Evolutionary conservation across 2,329 filamentous ascomycete genomes (phyloP), one percentile per base, ranked within the genome.

Genomic region (Alternaria sp.): DNA sequence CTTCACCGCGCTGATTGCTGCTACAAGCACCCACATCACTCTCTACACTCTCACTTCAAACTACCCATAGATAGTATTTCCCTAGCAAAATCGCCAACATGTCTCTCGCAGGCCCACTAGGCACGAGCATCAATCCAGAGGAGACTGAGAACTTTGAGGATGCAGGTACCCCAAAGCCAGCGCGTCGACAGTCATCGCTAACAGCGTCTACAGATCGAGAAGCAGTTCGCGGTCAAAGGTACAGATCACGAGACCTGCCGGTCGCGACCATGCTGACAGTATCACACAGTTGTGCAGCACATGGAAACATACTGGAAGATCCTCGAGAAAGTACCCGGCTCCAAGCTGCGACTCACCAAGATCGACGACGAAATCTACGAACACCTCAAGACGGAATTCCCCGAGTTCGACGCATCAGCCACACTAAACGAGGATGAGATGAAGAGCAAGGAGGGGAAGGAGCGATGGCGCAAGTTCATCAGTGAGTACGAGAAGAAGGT

Each of bases 161-260:
- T 81, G 88, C 89, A 81, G 70, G 90, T 80, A 36, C 54, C 56
- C 57, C 23, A 43, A 12, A 26, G 32, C 53, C 21, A 57, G 53
- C 43, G 9, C 32, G 19, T 30, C 10, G 32, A 30, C 23, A 60
- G 26, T 55, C 52, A 56, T 62, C 61, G 49, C 57, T 63, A 64
- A 77, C 81, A 57, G 77, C 66, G 19, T 59, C 58, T 30, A 7
- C 70, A 97, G 92, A 97, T 99, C 80, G 96, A 99, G 87, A 97
- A 97, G 87, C 96, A 98, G 82, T 99, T 99, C 77, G 96, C 96
- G 28, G 96, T 99, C 74, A 98, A 98, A 86, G 91, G 92, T 93
- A 75, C 7, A 43, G 19, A 11, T 21, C 43, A 15, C n/a, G 11
- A 10, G 17, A 25, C 12, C n/a, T 15, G 19, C 23, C 6, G 17